Percentiles rank a stretch among this genome's conserved stretches.
Evolutionary conservation across 192 early-diverging fungal species (phyloP).

Genomic region (Dissophora ornata): DNA sequence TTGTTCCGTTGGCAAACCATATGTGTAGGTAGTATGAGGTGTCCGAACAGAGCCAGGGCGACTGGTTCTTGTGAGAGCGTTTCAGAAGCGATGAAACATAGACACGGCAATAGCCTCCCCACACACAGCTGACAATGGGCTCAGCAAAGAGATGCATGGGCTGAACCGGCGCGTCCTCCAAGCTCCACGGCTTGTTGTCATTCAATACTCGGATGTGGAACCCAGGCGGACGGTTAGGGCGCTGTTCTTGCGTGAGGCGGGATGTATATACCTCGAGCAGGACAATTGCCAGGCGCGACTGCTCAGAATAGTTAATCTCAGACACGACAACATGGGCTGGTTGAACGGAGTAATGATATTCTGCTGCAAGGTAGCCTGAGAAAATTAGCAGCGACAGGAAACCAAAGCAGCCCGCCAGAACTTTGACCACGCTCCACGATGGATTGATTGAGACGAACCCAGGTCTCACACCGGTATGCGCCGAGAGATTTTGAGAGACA

Average conservation of each 20-base stretch:
- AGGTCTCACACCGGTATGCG: background rate
- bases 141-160: slow-evolving; percentile 9
- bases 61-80: background rate
- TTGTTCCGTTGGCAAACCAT: slow-evolving; percentile 50
- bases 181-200: slow-evolving; percentile 13
- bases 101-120: slow-evolving; percentile 20
- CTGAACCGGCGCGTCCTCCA: slow-evolving; percentile 21
- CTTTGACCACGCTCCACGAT: background rate
- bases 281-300: slow-evolving; percentile 7
- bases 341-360: background rate
- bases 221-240: slow-evolving; percentile 7
- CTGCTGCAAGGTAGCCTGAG: background rate
- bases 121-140: slow-evolving; percentile 14
- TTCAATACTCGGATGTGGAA: slow-evolving; percentile 30
- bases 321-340: slow-evolving; percentile 16
- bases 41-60: slow-evolving; percentile 11
- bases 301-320: slow-evolving; percentile 10
- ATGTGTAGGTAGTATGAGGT: slow-evolving; percentile 32
- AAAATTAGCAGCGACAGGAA: slow-evolving; percentile 16
- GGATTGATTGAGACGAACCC: background rate
- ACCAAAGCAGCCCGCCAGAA: background rate
- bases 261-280: slow-evolving; percentile 16
- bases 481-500: background rate
- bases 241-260: slow-evolving; percentile 3
- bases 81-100: slow-evolving; percentile 9